A percentile compares a stretch with the other conserved stretches of the same genome.
These are phyloP conservation scores for Aspergillus ibericus DNA, from an alignment of 2,329 filamentous ascomycete genomes.

Conservation along the genomic window DNA sequence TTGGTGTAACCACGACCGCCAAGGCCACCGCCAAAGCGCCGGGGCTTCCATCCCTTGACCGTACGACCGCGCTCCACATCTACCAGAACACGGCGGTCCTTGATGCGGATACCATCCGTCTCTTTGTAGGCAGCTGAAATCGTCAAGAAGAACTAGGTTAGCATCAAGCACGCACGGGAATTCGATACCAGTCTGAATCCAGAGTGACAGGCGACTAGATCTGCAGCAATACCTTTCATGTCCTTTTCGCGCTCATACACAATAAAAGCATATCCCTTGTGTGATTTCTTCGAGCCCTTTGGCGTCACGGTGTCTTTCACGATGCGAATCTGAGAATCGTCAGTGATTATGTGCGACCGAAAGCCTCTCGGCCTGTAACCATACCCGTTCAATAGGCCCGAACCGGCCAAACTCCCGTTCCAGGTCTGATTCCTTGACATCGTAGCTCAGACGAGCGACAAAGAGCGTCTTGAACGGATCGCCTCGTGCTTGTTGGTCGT, in stretches of 20 bases:
- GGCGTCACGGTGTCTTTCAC: slow-evolving; percentile 68
- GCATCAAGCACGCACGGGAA: slow-evolving; percentile 25
- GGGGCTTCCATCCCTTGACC: slow-evolving; percentile 88
- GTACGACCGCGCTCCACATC: slow-evolving; percentile 96
- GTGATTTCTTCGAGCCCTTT: slow-evolving; percentile 76
- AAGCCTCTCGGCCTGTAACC: slow-evolving; percentile 27
- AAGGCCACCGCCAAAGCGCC: slow-evolving; percentile 85
- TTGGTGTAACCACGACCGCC: slow-evolving; percentile 94
- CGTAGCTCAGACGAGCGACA: slow-evolving; percentile 85
- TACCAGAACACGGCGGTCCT: slow-evolving; percentile 86
- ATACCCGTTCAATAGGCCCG: slow-evolving; percentile 87
- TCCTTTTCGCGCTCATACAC: slow-evolving; percentile 97
- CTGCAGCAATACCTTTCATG: slow-evolving; percentile 80
- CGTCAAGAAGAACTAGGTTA: slow-evolving; percentile 39
- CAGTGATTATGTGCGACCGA: slow-evolving; percentile 16
- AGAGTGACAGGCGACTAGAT: slow-evolving; percentile 3
- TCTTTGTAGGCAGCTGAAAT: slow-evolving; percentile 85
- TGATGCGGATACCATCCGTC: slow-evolving; percentile 86
- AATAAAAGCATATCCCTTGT: slow-evolving; percentile 92
- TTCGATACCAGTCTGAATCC: slow-evolving; percentile 11
- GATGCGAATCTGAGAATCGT: slow-evolving; percentile 70
- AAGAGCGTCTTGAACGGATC: slow-evolving; percentile 96
- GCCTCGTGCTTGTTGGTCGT: slow-evolving; percentile 85
- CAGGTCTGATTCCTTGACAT: slow-evolving; percentile 82
- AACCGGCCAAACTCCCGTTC: slow-evolving; percentile 92